Conservation (phyloP, 2,329 filamentous ascomycete genomes). For the Delphinella strobiligena region DNA sequence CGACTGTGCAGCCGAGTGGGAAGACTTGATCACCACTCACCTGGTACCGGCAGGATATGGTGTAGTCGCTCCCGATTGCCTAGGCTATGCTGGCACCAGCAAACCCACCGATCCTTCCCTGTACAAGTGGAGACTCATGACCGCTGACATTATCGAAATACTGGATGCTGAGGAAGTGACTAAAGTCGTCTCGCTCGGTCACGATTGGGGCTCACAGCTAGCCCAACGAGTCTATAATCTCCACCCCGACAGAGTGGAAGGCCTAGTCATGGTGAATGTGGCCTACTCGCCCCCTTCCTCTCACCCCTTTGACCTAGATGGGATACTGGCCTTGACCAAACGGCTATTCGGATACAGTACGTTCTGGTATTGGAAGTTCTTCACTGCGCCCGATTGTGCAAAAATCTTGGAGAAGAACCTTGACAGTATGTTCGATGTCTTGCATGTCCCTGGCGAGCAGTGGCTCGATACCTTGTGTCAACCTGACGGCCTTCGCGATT, state of each 20-base stretch:
- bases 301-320: conserved; percentile 26
- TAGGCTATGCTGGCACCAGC: conserved; percentile 27
- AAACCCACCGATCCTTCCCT: conserved; percentile 27
- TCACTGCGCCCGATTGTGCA: conserved; percentile 28
- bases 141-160: conserved; percentile 29
- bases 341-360: conserved; percentile 25
- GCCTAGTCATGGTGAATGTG: conserved; percentile 32
- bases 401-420: conserved; percentile 27
- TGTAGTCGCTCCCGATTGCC: conserved; percentile 26
- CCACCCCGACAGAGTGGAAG: conserved; percentile 27
- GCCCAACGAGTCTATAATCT: conserved; percentile 32
- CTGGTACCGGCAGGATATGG: conserved; percentile 29
- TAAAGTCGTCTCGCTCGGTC: conserved; percentile 32
- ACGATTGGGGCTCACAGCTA: conserved; percentile 37
- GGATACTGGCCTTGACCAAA: conserved; percentile 20
- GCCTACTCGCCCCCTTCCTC: conserved; percentile 26
- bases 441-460: conserved; percentile 12
- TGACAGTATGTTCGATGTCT: conserved; percentile 22
- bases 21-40: conserved; percentile 24
- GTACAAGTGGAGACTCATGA: conserved; percentile 27
- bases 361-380: conserved; percentile 36
- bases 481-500: conserved; percentile 23
- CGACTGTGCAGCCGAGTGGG: conserved; percentile 34
- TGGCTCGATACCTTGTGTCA: conserved; percentile 26
- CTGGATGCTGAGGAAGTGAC: conserved; percentile 25